Evolutionary conservation across 2,329 filamentous ascomycete species (phyloP).

Genomic region (Colletotrichum brevisporum): DNA sequence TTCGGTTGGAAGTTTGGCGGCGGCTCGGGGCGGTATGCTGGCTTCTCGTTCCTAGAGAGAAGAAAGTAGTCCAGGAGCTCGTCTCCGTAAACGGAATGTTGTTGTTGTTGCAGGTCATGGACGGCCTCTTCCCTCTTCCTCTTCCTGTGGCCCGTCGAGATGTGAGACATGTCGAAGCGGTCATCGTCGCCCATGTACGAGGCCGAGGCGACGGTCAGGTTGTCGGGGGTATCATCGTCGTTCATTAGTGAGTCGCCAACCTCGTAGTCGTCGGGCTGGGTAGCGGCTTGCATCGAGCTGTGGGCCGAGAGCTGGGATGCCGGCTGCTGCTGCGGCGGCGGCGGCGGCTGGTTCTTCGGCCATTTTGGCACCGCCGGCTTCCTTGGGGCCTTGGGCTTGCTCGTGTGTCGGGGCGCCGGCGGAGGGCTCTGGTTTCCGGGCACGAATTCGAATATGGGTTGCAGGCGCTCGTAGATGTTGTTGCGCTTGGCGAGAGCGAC

Average conservation of each 20-base stretch:
- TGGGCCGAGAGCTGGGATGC: constrained; percentile 35
- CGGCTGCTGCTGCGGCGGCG: constrained; percentile 20
- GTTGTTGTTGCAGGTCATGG: constrained; percentile 79
- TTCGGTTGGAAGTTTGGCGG: constrained; percentile 90
- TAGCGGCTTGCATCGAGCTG: constrained; percentile 45
- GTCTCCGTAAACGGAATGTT: constrained; percentile 92
- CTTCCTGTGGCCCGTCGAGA: constrained; percentile 75
- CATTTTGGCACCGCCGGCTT: constrained; percentile 76
- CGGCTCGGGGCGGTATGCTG: constrained; percentile 80
- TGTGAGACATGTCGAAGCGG: constrained; percentile 78
- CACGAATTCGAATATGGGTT: constrained; percentile 90
- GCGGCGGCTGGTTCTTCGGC: constrained; percentile 49
- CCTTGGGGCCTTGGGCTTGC: constrained; percentile 85
- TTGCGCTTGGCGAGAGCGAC: constrained; percentile 88
- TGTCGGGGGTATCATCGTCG: constrained; percentile 87
- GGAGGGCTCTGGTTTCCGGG: constrained; percentile 90
- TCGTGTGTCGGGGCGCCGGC: constrained; percentile 92
- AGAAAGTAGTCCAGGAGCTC: constrained; percentile 97
- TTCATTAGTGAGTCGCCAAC: constrained; percentile 72
- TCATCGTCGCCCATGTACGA: constrained; percentile 90
- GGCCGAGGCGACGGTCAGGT: constrained; percentile 85
- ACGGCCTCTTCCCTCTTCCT: constrained; percentile 79
- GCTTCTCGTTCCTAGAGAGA: constrained; percentile 83
- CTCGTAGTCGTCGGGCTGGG: constrained; percentile 73
- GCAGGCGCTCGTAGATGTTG: constrained; percentile 85